phyloP scores from a whole-genome alignment of 1,284 basidiomycete species.

The Ceratobasidium papillatum region DNA sequence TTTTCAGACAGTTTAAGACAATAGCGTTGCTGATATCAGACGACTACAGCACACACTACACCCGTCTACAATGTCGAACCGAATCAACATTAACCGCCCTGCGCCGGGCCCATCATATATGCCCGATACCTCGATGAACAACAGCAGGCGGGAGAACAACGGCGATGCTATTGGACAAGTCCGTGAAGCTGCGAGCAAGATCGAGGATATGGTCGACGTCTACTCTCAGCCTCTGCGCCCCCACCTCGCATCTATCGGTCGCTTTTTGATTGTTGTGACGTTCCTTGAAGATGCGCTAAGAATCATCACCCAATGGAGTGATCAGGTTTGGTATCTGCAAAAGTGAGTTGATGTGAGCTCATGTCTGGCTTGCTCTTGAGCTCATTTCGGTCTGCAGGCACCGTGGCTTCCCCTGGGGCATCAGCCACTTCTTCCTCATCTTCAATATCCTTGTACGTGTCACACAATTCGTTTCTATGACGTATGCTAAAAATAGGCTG shows the following conservation, averaged over 20 bases:
- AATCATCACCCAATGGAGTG: slow-evolving; percentile 93
- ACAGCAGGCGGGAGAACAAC: slow-evolving; percentile 71
- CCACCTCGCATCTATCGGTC: slow-evolving; percentile 92
- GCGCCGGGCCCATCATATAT: slow-evolving; percentile 59
- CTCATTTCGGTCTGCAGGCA: slow-evolving; percentile 64
- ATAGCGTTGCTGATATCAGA: slow-evolving; percentile 57
- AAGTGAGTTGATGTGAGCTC: slow-evolving; percentile 64
- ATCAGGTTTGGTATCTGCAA: slow-evolving; percentile 97
- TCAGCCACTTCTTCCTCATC: slow-evolving; percentile 92
- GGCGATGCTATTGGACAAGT: slow-evolving; percentile 82
- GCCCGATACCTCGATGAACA: slow-evolving; percentile 60
- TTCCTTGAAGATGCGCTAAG: slow-evolving; percentile 97
- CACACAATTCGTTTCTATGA: not conserved
- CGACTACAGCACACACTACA: not conserved
- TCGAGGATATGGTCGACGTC: slow-evolving; percentile 93
- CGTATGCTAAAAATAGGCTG: not conserved
- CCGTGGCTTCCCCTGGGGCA: slow-evolving; percentile 92
- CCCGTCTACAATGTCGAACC: slow-evolving; percentile 71
- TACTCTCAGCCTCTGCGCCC: slow-evolving; percentile 95
- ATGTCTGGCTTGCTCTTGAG: slow-evolving; percentile 33
- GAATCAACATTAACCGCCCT: slow-evolving; percentile 82
- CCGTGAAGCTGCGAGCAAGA: slow-evolving; percentile 75
- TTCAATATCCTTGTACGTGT: slow-evolving; percentile 88
- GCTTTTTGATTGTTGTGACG: slow-evolving; percentile 97
- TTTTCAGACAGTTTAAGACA: slow-evolving; percentile 80